These are phyloP conservation scores for Rhodamnia rubescens DNA, from an alignment of 345 rosid species.

Conservation along the genomic window DNA sequence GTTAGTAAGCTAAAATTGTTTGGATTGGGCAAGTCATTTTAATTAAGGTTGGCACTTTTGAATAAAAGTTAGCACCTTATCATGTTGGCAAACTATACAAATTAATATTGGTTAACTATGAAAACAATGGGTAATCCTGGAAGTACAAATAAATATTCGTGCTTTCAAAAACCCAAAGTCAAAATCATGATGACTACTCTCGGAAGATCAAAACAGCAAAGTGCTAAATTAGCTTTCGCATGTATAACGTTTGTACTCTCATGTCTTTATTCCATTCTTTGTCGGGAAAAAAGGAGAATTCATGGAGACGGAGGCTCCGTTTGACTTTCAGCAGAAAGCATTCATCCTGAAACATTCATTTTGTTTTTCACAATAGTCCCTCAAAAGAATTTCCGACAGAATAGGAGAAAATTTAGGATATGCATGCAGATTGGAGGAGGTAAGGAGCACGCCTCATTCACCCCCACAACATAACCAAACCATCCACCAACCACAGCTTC, in stretches of 20 bases:
- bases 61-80: neutral
- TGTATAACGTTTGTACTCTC: neutral
- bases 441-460: rapidly evolving
- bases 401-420: neutral
- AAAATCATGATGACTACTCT: neutral
- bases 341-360: neutral
- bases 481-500: neutral
- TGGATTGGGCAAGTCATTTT: neutral
- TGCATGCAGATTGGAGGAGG: neutral
- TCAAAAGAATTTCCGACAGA: neutral
- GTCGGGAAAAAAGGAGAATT: neutral
- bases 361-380: neutral
- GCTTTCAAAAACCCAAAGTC: neutral
- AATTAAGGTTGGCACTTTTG: neutral
- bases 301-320: neutral
- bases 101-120: neutral
- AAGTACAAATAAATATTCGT: neutral
- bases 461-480: neutral
- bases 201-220: neutral
- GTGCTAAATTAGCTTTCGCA: neutral
- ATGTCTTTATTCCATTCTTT: neutral
- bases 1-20: neutral
- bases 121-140: neutral
- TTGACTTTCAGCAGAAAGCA: neutral
- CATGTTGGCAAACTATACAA: neutral